Base-by-base conservation (phyloP, 352 stramenopile genomes). In the Phytophthora meadii region DNA sequence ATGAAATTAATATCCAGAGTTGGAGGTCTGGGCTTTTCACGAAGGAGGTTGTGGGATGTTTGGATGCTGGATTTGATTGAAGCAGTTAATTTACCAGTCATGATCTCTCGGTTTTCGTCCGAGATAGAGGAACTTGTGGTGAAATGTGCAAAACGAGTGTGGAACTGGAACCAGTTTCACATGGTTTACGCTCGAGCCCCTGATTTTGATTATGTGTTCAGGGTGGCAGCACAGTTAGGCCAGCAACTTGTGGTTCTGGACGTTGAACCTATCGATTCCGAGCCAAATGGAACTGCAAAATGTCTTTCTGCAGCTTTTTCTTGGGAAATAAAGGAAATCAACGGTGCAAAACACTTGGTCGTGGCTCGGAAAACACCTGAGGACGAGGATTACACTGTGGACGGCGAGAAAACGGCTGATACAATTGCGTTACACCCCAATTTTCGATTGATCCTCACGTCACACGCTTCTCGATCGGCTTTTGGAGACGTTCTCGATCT, bases 241-340 rank as follows among this genome's bases (percentile, higher is more conserved):
- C 67, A 88, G 10, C 81, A 90, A 49, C 39, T 92, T 6, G 19
- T 92, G 15, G 79, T 92, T 5, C 55, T 92, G 0, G 83, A 90
- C 12, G 72, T 89, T 0, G 69, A 85, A 7, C 81, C 81, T 3
- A 42, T 76, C 0, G 75, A 92, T 40, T 39, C 59, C 0, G 70
- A 83, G 32, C 54, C 42, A 3, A 17, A 17, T 27, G 47, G 37
- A 22, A 41, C 10, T 52, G 62, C 14, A 28, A 56, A 17, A 10
- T 84, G 34, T 47, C 54, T 53, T 11, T 42, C 48, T 22, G 42
- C 60, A 15, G 44, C 78, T 3, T 85, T 88, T 7, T 46, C 68
- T 14, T 87, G 79, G 76, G 48, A 61, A 45, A 67, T 68, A 22
- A 24, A 24, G 22, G 2, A 11, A 41, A 24, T 78, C 1, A 62